Evolutionary conservation across 108 stramenopile genomes (phyloP).

Genomic region (Cyclostephanos tholiformis): DNA sequence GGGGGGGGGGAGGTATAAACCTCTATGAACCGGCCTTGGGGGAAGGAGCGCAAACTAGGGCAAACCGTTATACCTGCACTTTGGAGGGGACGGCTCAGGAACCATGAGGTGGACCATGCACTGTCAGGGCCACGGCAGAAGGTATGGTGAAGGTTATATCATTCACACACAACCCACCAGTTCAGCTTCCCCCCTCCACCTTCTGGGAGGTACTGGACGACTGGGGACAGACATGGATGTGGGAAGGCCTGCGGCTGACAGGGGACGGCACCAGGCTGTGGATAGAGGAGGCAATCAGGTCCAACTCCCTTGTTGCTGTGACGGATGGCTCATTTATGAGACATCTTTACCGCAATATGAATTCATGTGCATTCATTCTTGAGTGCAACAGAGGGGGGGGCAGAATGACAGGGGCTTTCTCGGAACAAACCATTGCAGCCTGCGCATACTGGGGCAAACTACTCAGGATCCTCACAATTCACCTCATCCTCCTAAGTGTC

Average conservation of each 20-base stretch:
- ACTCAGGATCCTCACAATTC: conserved; percentile 15
- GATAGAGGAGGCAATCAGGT: conserved; percentile 4
- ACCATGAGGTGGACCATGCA: too few species aligned
- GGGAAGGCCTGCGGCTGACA: background rate
- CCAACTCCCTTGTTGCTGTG: conserved; percentile 1
- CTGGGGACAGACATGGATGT: background rate
- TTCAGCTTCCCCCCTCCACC: background rate
- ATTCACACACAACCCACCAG: background rate
- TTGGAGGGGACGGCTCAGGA: background rate
- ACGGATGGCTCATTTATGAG: conserved; percentile 29
- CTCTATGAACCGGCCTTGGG: background rate
- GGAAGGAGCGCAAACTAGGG: background rate
- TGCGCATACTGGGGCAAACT: conserved; percentile 28
- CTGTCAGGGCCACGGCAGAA: background rate
- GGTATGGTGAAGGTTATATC: background rate
- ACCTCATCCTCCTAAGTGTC: conserved; percentile 9
- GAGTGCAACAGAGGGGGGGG: conserved; percentile 9
- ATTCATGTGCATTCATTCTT: conserved; percentile 11
- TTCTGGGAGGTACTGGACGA: background rate
- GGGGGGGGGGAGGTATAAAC: background rate
- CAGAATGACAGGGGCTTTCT: conserved; percentile 5
- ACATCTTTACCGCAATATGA: background rate
- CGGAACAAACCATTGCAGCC: conserved; percentile 2
- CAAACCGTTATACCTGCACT: background rate
- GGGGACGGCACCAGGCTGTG: background rate